Percentiles rank a stretch among this genome's conserved stretches.
Conservation (phyloP, 2,329 filamentous ascomycete genomes). For the Aspergillus versicolor region DNA sequence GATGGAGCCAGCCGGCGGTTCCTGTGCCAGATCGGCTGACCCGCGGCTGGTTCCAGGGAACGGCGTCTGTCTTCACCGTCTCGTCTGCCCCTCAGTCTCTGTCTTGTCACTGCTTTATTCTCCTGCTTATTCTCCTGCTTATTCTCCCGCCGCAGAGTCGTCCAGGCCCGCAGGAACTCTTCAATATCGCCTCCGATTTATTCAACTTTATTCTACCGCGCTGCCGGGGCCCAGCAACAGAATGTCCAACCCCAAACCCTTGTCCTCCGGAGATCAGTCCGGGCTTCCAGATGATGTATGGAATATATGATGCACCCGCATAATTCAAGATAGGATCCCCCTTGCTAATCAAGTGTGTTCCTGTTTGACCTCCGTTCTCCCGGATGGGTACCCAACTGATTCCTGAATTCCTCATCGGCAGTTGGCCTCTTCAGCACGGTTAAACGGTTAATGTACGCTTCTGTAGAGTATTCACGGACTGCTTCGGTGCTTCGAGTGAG, state of each 20-base stretch:
- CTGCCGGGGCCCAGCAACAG: too few relatives aligned
- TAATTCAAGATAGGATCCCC: constrained; percentile 3
- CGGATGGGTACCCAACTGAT: constrained; percentile 8
- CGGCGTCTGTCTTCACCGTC: not conserved
- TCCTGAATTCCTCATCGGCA: not conserved
- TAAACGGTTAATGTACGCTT: not conserved
- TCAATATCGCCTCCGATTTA: too few relatives aligned
- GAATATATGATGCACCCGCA: constrained; percentile 4
- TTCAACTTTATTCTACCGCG: too few relatives aligned
- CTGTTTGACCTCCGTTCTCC: not conserved
- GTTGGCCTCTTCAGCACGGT: too few relatives aligned
- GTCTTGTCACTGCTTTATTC: not conserved
- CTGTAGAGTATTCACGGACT: not conserved
- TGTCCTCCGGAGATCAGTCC: not conserved
- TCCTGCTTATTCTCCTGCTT: not conserved
- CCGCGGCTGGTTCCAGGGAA: constrained; percentile 14
- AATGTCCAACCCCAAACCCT: too few relatives aligned
- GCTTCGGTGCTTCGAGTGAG: too few relatives aligned
- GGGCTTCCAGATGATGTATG: constrained; percentile 6
- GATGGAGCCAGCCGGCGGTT: not conserved
- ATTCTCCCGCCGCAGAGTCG: not conserved
- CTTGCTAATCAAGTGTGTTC: not conserved
- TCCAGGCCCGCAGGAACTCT: not conserved
- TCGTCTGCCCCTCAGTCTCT: not conserved
- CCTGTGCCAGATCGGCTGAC: constrained; percentile 8